These are phyloP conservation scores for Candida mesenterica DNA, from an alignment of 1,139 yeast genomes.

Conservation along the genomic window DNA sequence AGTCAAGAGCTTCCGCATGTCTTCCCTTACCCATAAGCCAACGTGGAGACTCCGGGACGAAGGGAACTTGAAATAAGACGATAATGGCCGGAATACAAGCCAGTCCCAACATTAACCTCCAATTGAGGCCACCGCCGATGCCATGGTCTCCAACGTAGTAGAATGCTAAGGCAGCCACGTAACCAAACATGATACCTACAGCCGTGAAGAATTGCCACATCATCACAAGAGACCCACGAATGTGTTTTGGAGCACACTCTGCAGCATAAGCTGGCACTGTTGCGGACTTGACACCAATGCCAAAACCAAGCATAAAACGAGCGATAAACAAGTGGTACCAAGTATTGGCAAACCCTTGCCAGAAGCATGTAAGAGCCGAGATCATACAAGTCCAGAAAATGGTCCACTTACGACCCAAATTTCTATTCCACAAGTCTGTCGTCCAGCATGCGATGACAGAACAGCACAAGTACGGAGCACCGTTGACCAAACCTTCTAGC, in stretches of 20 bases:
- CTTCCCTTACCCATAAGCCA: constrained; percentile 31
- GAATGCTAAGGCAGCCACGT: constrained; percentile 65
- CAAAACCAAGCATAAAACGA: constrained; percentile 69
- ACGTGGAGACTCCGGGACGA: constrained; percentile 34
- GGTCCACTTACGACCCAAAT: constrained; percentile 70
- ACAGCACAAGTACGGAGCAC: constrained; percentile 80
- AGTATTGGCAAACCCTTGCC: constrained; percentile 70
- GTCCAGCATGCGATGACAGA: constrained; percentile 71
- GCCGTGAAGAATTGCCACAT: constrained; percentile 91
- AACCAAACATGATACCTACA: constrained; percentile 81
- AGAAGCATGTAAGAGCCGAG: constrained; percentile 66
- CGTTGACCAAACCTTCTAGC: constrained; percentile 72
- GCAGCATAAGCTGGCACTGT: constrained; percentile 83
- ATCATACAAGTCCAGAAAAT: constrained; percentile 66
- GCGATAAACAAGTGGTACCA: constrained; percentile 81
- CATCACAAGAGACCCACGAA: constrained; percentile 82
- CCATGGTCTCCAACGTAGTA: constrained; percentile 28
- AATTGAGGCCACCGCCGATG: constrained; percentile 46
- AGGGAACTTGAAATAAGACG: constrained; percentile 66
- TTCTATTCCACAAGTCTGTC: constrained; percentile 63
- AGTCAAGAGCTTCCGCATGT: constrained; percentile 23
- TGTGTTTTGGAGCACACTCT: constrained; percentile 73
- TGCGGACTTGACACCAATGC: constrained; percentile 78
- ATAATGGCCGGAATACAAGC: constrained; percentile 72
- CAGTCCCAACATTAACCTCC: constrained; percentile 82